Evolutionary conservation across 352 stramenopile species (phyloP), one percentile per base, ranked within the genome.

Genomic region (Globisporangium splendens): DNA sequence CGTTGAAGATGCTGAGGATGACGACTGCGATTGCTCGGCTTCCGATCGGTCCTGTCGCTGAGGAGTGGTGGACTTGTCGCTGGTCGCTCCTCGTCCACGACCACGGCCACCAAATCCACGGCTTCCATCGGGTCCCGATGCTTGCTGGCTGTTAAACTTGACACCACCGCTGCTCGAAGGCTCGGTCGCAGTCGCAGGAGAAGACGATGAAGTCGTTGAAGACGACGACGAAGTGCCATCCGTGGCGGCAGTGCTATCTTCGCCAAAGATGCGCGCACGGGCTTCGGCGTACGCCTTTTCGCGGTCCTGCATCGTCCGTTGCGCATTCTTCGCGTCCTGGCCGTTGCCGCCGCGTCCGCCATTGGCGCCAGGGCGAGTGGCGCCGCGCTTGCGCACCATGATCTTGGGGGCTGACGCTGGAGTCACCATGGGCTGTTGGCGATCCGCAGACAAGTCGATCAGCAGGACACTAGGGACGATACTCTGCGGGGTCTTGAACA

Each of bases 271-370:
- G 12, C 95, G 79, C n/a, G 95, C 95, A 38, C 95, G 73, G 11
- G 95, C 93, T 66, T 98, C 95, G 7, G 93, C 95, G 62, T 98
- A 98, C 18, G 89, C 90, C 15, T 88, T 88, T 74, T 98, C 95
- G 21, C 91, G 94, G 69, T 98, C 95, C 61, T 94, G 78, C 46
- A 98, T 92, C 17, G 88, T 88, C 1, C 86, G 81, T 43, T 64
- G 58, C 46, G 78, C 74, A 35, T 74, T 73, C 50, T 77, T 92
- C 17, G 44, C 47, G 43, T 84, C 70, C 0, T 65, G 22, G 22
- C 47, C 52, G 2, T 48, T 24, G 5, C 74, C 80, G 13, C 64
- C 70, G 46, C 28, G 28, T 35, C 28, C 28, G 28, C 28, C 28
- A 35, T 80, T 80, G 0, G 62, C 52, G 0, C 73, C 73, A 1